phyloP scores from a whole-genome alignment of 2,329 filamentous ascomycete genomes.

The Hansfordia pulvinata region DNA sequence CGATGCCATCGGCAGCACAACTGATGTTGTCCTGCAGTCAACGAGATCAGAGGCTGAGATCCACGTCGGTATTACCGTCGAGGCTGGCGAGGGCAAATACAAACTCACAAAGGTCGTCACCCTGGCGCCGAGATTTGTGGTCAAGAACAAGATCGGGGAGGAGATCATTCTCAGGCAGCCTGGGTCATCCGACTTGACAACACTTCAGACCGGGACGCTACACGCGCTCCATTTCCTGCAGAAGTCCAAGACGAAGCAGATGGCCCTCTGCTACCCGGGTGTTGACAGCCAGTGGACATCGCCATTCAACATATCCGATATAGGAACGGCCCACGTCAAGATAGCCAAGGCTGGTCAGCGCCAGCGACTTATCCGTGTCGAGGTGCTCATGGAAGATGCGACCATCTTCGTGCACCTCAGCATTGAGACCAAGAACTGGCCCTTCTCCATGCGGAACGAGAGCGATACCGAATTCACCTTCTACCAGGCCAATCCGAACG shows the following conservation, averaged over 20 bases:
- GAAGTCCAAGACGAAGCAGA: conserved; percentile 69
- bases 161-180: conserved; percentile 84
- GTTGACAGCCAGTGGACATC: conserved; percentile 97
- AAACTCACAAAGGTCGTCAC: conserved; percentile 95
- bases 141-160: conserved; percentile 86
- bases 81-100: conserved; percentile 91
- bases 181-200: conserved; percentile 75
- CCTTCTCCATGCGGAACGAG: conserved; percentile 96
- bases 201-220: conserved; percentile 63
- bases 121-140: conserved; percentile 78
- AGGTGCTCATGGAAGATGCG: conserved; percentile 82
- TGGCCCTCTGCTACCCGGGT: conserved; percentile 85
- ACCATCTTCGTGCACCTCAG: conserved; percentile 89
- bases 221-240: conserved; percentile 84
- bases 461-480: conserved; percentile 95
- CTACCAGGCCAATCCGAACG: conserved; percentile 84
- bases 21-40: conserved; percentile 74
- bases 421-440: conserved; percentile 90
- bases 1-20: conserved; percentile 87
- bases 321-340: conserved; percentile 88
- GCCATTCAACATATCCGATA: conserved; percentile 91
- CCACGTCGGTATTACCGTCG: conserved; percentile 78
- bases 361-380: conserved; percentile 75
- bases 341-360: conserved; percentile 81
- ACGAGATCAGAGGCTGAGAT: conserved; percentile 63